Percentiles rank a stretch among this genome's conserved stretches.
These are phyloP conservation scores for Zygoascus sp. DNA, from an alignment of 1,139 yeast genomes.

Conservation along the genomic window DNA sequence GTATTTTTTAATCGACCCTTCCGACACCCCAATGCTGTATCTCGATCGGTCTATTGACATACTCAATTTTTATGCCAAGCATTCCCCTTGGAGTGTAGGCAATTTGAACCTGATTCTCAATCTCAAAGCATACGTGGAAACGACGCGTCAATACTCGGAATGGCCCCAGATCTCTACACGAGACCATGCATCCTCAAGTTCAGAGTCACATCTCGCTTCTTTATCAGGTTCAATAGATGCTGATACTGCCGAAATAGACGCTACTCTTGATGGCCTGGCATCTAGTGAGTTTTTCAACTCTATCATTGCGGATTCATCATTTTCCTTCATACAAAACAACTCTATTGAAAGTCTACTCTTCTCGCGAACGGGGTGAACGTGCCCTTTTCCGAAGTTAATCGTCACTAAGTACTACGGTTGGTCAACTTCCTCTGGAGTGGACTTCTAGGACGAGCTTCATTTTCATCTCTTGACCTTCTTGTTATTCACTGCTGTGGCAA, in stretches of 20 bases:
- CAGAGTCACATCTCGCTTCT: neutral
- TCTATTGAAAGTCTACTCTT: constrained; percentile 9
- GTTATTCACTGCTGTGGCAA: no score
- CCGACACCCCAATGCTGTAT: constrained; percentile 1
- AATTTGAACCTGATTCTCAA: constrained; percentile 5
- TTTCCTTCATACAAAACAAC: constrained; percentile 11
- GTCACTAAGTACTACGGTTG: neutral
- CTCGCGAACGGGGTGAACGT: neutral
- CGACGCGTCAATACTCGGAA: constrained; percentile 1
- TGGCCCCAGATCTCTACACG: constrained; percentile 1
- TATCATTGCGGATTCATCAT: constrained; percentile 11
- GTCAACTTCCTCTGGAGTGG: no score
- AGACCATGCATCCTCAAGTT: constrained; percentile 1
- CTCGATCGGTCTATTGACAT: constrained; percentile 4
- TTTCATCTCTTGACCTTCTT: no score
- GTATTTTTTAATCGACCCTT: constrained; percentile 9
- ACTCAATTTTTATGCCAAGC: constrained; percentile 1
- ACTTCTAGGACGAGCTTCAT: no score
- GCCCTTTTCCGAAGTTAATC: neutral
- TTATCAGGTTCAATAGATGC: neutral
- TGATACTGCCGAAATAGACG: constrained; percentile 9
- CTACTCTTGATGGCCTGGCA: constrained; percentile 5
- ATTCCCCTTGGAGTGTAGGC: constrained; percentile 3
- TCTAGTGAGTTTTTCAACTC: constrained; percentile 11
- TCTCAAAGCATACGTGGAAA: constrained; percentile 3